A percentile compares a stretch with the other conserved stretches of the same genome.
Evolutionary conservation across 225 moss, liverwort and hornwort genomes (phyloP).

Genomic region (Bryoerythrophyllum caledonicum): DNA sequence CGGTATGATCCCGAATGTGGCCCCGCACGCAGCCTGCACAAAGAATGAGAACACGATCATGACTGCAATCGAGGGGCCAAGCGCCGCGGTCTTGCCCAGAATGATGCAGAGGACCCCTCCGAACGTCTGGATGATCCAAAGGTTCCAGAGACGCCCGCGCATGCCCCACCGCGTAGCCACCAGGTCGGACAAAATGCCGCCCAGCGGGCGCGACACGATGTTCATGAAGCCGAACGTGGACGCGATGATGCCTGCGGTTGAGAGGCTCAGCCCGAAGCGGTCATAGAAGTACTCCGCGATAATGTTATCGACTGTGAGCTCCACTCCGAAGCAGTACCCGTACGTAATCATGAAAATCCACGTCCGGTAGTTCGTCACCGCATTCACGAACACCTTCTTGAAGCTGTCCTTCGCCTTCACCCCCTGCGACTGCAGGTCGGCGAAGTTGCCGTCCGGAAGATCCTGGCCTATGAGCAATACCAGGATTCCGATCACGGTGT

Average conservation of each 20-base stretch:
- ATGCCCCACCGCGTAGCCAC: constrained; percentile 54
- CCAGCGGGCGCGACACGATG: constrained; percentile 54
- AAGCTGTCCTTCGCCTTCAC: constrained; percentile 57
- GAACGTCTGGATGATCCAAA: constrained; percentile 54
- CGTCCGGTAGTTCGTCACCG: constrained; percentile 62
- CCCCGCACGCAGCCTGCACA: constrained; percentile 73
- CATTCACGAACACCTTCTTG: constrained; percentile 54
- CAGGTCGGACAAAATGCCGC: constrained; percentile 55
- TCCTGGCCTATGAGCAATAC: constrained; percentile 61
- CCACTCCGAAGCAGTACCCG: constrained; percentile 80
- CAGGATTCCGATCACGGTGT: constrained; percentile 60
- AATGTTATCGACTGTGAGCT: constrained; percentile 57
- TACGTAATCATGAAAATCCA: constrained; percentile 59
- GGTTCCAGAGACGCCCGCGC: constrained; percentile 70
- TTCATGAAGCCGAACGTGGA: constrained; percentile 74
- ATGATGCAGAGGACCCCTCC: constrained; percentile 63
- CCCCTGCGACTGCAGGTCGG: constrained; percentile 49
- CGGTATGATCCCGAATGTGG: constrained; percentile 72
- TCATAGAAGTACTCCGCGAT: constrained; percentile 14
- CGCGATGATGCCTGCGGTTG: constrained; percentile 61
- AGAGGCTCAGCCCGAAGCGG: constrained; percentile 46
- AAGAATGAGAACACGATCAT: constrained; percentile 87
- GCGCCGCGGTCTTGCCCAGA: constrained; percentile 34
- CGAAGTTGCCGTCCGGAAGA: constrained; percentile 69
- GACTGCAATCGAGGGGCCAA: constrained; percentile 42